A percentile compares a stretch with the other conserved stretches of the same genome.
phyloP scores from a whole-genome alignment of 768 basidiomycete species.

The Dendrothele bispora region DNA sequence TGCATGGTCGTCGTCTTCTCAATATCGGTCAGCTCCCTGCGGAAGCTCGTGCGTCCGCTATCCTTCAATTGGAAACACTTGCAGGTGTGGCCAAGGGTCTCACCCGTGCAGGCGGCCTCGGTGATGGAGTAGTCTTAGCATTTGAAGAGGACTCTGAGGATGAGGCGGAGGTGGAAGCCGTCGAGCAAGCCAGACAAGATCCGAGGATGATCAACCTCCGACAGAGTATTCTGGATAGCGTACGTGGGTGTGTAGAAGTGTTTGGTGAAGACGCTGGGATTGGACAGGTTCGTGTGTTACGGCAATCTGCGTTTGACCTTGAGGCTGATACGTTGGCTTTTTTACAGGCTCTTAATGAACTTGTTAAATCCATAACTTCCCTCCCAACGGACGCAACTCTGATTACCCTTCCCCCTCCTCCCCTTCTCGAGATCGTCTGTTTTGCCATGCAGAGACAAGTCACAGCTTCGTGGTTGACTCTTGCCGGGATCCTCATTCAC shows the following conservation, averaged over 20 bases:
- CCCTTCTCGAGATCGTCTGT: constrained; percentile 79
- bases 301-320: constrained; percentile 3
- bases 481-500: constrained; percentile 77
- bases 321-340: background rate
- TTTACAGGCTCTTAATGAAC: constrained; percentile 70
- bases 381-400: constrained; percentile 77
- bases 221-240: constrained; percentile 59
- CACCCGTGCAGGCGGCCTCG: constrained; percentile 54
- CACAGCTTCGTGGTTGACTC: constrained; percentile 81
- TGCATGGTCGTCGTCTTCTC: background rate
- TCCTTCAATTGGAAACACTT: constrained; percentile 77
- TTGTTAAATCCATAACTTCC: constrained; percentile 84
- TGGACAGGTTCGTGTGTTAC: constrained; percentile 69
- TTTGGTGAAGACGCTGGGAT: constrained; percentile 83
- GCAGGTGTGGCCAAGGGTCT: constrained; percentile 87
- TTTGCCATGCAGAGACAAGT: constrained; percentile 68
- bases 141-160: constrained; percentile 49
- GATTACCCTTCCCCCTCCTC: constrained; percentile 77
- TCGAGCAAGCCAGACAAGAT: constrained; percentile 65
- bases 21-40: constrained; percentile 56
- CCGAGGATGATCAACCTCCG: constrained; percentile 62
- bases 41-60: constrained; percentile 63
- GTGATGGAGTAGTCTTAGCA: background rate
- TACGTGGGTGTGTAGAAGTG: constrained; percentile 61
- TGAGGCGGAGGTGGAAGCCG: constrained; percentile 48